A percentile compares a stretch with the other conserved stretches of the same genome.
These are phyloP conservation scores for Immersiporthe knoxdaviesiana DNA, from an alignment of 2,329 filamentous ascomycete species.

Conservation along the genomic window DNA sequence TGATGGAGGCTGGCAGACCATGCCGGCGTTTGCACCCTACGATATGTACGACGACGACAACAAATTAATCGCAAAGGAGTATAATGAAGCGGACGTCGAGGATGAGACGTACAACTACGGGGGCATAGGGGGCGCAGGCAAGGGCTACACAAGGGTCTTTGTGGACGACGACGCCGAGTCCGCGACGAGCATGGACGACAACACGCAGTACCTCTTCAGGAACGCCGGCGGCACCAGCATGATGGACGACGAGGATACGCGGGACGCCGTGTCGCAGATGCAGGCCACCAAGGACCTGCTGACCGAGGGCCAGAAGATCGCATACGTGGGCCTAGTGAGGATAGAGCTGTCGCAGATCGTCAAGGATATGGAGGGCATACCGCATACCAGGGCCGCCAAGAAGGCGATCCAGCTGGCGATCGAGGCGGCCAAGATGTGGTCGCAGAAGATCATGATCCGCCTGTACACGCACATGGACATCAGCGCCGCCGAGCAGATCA, in stretches of 20 bases:
- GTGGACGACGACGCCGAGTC: constrained; percentile 94
- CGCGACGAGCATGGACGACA: constrained; percentile 94
- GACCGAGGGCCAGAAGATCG: constrained; percentile 93
- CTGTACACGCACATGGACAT: constrained; percentile 98
- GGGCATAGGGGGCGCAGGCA: constrained; percentile 84
- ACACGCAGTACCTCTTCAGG: constrained; percentile 94
- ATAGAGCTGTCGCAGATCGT: constrained; percentile 80
- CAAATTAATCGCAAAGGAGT: constrained; percentile 80
- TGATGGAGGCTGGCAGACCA: constrained; percentile 84
- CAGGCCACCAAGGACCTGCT: constrained; percentile 94
- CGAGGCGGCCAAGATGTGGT: constrained; percentile 92
- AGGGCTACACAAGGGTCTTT: constrained; percentile 93
- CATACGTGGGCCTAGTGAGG: constrained; percentile 89
- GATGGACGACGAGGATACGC: constrained; percentile 73
- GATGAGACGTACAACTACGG: constrained; percentile 70
- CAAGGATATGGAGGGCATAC: constrained; percentile 65
- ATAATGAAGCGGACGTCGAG: constrained; percentile 70
- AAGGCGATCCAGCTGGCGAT: constrained; percentile 71
- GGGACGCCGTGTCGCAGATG: constrained; percentile 87
- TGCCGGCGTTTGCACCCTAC: constrained; percentile 91
- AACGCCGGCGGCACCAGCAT: constrained; percentile 63
- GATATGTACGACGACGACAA: constrained; percentile 97
- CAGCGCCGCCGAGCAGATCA: constrained; percentile 85
- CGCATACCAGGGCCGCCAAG: constrained; percentile 64
- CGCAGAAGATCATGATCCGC: constrained; percentile 96